Conservation (phyloP, 2,329 filamentous ascomycete species). For the Chaetomiaceae sp. region DNA sequence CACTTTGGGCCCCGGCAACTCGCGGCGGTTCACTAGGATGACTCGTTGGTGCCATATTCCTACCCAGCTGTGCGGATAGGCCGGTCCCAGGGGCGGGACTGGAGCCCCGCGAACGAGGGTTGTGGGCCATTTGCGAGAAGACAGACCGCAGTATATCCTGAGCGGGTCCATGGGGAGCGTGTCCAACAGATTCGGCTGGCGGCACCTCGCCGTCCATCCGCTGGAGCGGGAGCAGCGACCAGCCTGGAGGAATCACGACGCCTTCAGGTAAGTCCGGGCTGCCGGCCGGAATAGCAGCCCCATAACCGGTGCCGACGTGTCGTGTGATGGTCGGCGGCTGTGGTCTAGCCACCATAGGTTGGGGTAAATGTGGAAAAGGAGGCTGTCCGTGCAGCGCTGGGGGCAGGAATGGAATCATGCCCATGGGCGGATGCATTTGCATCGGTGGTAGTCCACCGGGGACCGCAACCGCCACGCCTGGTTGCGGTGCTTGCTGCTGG, state of each 20-base stretch:
- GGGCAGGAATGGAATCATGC: slow-evolving; percentile 7
- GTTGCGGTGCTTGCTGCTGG: slow-evolving; percentile 17
- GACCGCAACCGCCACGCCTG: slow-evolving; percentile 10
- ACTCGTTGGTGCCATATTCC: not conserved
- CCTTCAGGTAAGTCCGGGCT: slow-evolving; percentile 57
- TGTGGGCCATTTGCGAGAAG: slow-evolving; percentile 3
- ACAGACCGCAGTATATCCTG: slow-evolving; percentile 15
- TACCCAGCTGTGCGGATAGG: slow-evolving; percentile 3
- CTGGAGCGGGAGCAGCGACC: slow-evolving; percentile 58
- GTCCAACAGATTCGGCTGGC: slow-evolving; percentile 16
- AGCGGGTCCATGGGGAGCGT: not conserved
- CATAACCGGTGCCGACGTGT: slow-evolving; percentile 41
- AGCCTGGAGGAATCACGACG: slow-evolving; percentile 57
- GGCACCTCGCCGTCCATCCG: slow-evolving; percentile 37
- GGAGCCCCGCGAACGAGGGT: slow-evolving; percentile 7
- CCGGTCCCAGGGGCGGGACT: slow-evolving; percentile 5
- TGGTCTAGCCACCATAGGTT: slow-evolving; percentile 19
- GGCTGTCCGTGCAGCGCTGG: slow-evolving; percentile 9
- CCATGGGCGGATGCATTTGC: slow-evolving; percentile 13
- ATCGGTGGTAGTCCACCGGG: slow-evolving; percentile 16
- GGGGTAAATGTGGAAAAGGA: slow-evolving; percentile 16
- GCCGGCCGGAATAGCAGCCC: slow-evolving; percentile 51
- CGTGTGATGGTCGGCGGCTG: slow-evolving; percentile 34
- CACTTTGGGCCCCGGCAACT: not conserved
- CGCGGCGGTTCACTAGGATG: not conserved